Evolutionary conservation across 148 eudicot genomes (phyloP).

Genomic region (Cornus controversa): DNA sequence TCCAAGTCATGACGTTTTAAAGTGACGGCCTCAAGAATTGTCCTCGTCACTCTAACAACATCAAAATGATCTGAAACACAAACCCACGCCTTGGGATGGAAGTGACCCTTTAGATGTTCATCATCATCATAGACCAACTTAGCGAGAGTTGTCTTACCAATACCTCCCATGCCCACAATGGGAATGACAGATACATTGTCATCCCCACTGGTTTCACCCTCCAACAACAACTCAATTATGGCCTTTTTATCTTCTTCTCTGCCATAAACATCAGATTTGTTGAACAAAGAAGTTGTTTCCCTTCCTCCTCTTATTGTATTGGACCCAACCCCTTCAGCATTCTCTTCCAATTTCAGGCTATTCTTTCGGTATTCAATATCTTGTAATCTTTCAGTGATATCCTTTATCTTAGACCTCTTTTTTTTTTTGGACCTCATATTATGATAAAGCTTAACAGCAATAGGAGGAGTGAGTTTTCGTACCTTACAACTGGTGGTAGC

Average conservation of each 20-base stretch:
- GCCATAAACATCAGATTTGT: constrained; percentile 7
- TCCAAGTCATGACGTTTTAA: too few relatives aligned
- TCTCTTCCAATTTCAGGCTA: neutral
- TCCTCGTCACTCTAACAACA: neutral
- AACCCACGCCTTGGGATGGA: constrained; percentile 12
- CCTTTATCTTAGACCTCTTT: too few relatives aligned
- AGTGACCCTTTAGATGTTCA: neutral
- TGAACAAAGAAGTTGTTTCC: neutral
- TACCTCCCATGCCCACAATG: constrained; percentile 24
- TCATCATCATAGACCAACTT: constrained; percentile 18
- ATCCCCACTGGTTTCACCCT: too few relatives aligned
- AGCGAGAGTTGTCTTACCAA: too few relatives aligned
- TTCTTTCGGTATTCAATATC: neutral
- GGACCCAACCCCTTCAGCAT: neutral
- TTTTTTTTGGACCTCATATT: neutral
- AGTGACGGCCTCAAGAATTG: too few relatives aligned
- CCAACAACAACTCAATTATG: neutral
- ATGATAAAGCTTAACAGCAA: neutral
- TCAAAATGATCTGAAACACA: constrained; percentile 13
- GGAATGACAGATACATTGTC: constrained; percentile 11
- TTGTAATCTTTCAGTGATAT: neutral
- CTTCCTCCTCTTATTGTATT: neutral
- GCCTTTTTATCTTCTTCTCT: constrained; percentile 1
- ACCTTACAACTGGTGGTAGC: too few relatives aligned
- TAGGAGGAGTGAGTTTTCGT: too few relatives aligned